Evolutionary conservation across 2,329 filamentous ascomycete genomes (phyloP).

Genomic region (Aspergillus carbonarius): DNA sequence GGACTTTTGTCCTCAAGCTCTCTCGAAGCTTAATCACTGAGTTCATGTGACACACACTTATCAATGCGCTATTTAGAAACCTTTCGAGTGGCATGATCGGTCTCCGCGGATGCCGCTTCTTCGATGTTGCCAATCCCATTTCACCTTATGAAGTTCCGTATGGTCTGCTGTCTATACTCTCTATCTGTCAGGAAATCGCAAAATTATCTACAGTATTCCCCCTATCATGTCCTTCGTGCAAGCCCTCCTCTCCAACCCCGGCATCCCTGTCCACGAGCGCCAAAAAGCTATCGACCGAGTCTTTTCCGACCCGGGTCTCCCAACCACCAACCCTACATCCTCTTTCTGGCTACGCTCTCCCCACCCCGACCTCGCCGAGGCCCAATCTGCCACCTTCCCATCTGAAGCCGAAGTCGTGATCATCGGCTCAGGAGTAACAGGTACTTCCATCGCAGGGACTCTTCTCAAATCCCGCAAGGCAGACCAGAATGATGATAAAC

Average conservation of each 20-base stretch:
- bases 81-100: not conserved
- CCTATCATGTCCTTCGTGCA: constrained; percentile 25
- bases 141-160: not conserved
- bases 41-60: not conserved
- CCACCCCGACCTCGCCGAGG: constrained; percentile 23
- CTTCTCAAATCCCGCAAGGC: constrained; percentile 15
- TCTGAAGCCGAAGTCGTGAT: constrained; percentile 29
- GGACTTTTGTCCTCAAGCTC: not conserved
- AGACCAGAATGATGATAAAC: not conserved
- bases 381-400: constrained; percentile 21
- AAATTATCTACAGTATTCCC: not conserved
- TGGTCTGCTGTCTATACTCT: not conserved
- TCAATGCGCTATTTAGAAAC: not conserved
- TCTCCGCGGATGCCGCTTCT: not conserved
- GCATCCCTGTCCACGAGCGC: constrained; percentile 17
- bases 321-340: constrained; percentile 28
- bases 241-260: constrained; percentile 18
- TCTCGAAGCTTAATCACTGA: not conserved
- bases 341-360: constrained; percentile 33
- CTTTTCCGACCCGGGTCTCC: constrained; percentile 28
- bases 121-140: not conserved
- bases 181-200: not conserved
- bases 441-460: constrained; percentile 24
- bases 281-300: constrained; percentile 27
- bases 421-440: constrained; percentile 34